Conservation (phyloP, 75 land plant genomes). For the Larix kaempferi region DNA sequence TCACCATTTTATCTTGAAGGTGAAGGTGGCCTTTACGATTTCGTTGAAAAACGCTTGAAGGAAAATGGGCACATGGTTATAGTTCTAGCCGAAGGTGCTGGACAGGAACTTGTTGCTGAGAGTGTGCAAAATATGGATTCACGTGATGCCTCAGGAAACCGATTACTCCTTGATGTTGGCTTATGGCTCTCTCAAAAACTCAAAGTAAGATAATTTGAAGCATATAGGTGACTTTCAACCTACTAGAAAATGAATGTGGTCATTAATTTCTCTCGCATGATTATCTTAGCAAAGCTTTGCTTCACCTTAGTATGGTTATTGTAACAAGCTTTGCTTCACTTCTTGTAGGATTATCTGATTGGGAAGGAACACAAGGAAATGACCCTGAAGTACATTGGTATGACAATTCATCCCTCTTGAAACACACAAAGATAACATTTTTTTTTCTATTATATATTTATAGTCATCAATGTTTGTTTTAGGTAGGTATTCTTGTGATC, state of each 20-base stretch:
- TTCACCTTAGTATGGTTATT: not conserved
- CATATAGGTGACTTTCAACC: not conserved
- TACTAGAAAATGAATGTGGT: not conserved
- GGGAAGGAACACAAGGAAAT: constrained; percentile 34
- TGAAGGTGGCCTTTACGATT: constrained; percentile 72
- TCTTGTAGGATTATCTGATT: constrained; percentile 53
- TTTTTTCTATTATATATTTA: not conserved
- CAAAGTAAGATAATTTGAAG: constrained; percentile 33
- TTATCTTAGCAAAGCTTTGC: not conserved
- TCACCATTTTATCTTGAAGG: constrained; percentile 89
- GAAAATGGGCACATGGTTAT: constrained; percentile 90
- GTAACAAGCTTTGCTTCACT: constrained; percentile 4
- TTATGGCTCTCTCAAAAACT: constrained; percentile 70
- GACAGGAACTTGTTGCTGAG: constrained; percentile 70
- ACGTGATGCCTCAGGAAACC: constrained; percentile 85
- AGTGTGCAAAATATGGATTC: constrained; percentile 36
- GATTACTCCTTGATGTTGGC: constrained; percentile 69
- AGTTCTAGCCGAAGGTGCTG: constrained; percentile 91
- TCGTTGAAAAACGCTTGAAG: constrained; percentile 55
- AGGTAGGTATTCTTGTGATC: not conserved
- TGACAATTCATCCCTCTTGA: not conserved
- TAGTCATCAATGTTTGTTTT: not conserved
- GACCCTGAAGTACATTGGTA: constrained; percentile 80
- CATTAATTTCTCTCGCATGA: not conserved
- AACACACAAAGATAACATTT: not conserved